Evolutionary conservation across 176 grass and related monocot genomes (phyloP), one percentile per base, ranked within the genome.

Genomic region (Oryza nivara): DNA sequence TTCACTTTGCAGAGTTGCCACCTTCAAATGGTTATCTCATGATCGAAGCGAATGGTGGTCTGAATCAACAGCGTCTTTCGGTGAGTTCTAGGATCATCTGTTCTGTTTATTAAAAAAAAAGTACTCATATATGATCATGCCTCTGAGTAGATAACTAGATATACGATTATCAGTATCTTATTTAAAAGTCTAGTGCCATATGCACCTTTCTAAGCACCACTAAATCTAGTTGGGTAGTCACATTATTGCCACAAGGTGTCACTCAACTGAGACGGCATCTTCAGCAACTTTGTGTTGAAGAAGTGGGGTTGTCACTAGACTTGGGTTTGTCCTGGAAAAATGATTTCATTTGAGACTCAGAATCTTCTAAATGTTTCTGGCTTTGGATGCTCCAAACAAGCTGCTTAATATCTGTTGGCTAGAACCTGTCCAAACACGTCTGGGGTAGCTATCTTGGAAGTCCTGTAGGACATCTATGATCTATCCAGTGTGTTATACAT

Each of bases 31-130:
- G 96, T 15, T 95, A 83, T 89, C 93, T 98, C 72, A 94, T 98
- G 90, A 87, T 98, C 25, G 93, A 98, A 94, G 96, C 93, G 87
- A 98, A 98, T 87, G 96, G 96, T 67, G 93, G 96, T 87, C 81
- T 98, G 49, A 98, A 98, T 88, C 96, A 98, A 65, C 96, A 98
- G 74, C 93, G 96, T 16, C 80, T 98, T 86, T 90, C 96, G 68
- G 96, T 93, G 95, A 95, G 91, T 94, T 88, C 13, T 54, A 48
- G 2, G 19, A 74, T 19, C 78, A 44, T 67, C 5, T 23, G n/a
- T 63, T 85, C 25, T 40, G 75, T 52, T 79, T 25, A 47, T 11
- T 46, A 6, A 8, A 80, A 86, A 86, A 32, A 67, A 9, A 32
- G 2, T 3, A 32, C 30, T 32, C 30, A 44, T 44, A 58, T 47